Percentiles rank a stretch among this genome's conserved stretches.
Conservation (phyloP, 129 eudicot genomes). For the Flaveria sonorensis region DNA sequence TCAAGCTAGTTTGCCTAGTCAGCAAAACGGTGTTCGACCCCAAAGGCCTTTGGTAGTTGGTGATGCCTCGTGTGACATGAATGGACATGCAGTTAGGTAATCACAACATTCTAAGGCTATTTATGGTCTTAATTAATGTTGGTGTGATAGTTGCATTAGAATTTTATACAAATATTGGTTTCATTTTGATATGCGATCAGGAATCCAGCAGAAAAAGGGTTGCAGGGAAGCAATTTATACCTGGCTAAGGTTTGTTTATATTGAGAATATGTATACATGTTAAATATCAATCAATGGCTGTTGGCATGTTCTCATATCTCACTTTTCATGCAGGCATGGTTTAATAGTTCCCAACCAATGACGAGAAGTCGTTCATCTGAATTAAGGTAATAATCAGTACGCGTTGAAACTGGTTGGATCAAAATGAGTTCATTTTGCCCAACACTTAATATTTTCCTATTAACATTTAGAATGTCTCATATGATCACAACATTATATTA, state of each 20-base stretch:
- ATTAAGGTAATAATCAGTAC: constrained; percentile 46
- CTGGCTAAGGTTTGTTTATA: constrained; percentile 57
- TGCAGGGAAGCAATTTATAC: constrained; percentile 58
- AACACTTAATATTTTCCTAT: neutral
- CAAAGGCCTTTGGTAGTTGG: constrained; percentile 36
- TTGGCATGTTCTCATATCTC: constrained; percentile 21
- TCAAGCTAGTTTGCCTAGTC: constrained; percentile 28
- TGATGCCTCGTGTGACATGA: constrained; percentile 1
- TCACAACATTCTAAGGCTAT: neutral
- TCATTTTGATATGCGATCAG: constrained; percentile 31
- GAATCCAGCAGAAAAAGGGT: constrained; percentile 43
- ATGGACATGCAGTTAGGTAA: constrained; percentile 44
- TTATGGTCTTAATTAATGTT: neutral
- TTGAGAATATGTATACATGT: constrained; percentile 9
- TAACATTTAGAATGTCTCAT: neutral
- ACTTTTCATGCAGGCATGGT: constrained; percentile 58
- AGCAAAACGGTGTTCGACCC: constrained; percentile 35
- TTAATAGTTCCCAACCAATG: constrained; percentile 80
- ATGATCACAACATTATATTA: neutral
- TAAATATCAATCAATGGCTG: neutral
- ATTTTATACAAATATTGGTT: neutral
- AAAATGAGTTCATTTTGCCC: neutral
- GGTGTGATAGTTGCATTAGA: neutral
- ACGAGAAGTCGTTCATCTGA: constrained; percentile 79
- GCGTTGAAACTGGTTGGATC: neutral